phyloP scores from a whole-genome alignment of 768 basidiomycete species.

The Suillus ampliporus region DNA sequence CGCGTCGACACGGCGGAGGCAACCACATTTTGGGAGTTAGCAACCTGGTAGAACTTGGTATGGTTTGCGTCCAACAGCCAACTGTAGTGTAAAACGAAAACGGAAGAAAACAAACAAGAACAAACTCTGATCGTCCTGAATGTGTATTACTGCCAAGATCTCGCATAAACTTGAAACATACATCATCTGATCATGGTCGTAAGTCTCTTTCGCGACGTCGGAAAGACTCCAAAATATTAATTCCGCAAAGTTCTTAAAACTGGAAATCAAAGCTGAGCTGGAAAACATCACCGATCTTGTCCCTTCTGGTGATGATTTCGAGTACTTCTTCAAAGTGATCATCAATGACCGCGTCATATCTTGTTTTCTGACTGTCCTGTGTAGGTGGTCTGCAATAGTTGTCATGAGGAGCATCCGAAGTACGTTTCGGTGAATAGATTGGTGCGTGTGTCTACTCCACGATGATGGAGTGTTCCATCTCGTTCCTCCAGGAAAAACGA shows the following conservation, averaged over 20 bases:
- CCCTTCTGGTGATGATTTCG: slow-evolving; percentile 71
- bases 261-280: slow-evolving; percentile 80
- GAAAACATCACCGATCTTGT: slow-evolving; percentile 76
- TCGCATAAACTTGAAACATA: not conserved
- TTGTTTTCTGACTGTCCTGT: slow-evolving; percentile 8
- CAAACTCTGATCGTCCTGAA: slow-evolving; percentile 25
- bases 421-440: slow-evolving; percentile 70
- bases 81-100: slow-evolving; percentile 1
- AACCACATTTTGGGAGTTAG: slow-evolving; percentile 25
- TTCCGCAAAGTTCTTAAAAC: slow-evolving; percentile 52
- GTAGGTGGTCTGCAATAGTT: slow-evolving; percentile 81
- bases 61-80: not conserved
- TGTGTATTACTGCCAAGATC: not conserved
- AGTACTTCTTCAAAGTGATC: slow-evolving; percentile 78
- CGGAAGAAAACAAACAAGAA: slow-evolving; percentile 25
- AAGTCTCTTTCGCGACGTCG: slow-evolving; percentile 30
- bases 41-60: not conserved
- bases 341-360: slow-evolving; percentile 4
- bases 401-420: slow-evolving; percentile 79
- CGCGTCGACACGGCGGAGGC: slow-evolving; percentile 23
- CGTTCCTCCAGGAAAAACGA: slow-evolving; percentile 58
- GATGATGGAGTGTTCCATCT: slow-evolving; percentile 1
- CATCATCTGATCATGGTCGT: slow-evolving; percentile 54
- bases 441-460: slow-evolving; percentile 42
- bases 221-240: slow-evolving; percentile 5